Conservation (phyloP, 2,329 filamentous ascomycete genomes). For the Cercospora berteroae region DNA sequence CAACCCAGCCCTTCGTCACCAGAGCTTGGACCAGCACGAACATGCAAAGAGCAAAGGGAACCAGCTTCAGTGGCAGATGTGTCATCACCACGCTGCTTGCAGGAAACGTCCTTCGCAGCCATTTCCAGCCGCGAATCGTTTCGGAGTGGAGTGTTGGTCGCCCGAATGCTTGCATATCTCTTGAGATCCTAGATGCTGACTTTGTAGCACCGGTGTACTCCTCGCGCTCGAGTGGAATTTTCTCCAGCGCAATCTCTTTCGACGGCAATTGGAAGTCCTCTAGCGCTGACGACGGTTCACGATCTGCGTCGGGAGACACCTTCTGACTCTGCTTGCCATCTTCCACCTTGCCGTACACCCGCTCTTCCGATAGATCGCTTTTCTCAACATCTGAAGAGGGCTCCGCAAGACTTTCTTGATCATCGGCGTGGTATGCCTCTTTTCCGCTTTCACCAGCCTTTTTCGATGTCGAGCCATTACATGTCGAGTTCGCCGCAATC, state of each 20-base stretch:
- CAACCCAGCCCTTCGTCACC: conserved; percentile 71
- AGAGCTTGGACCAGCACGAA: conserved; percentile 71
- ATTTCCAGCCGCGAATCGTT: conserved; percentile 44
- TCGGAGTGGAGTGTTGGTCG: background rate
- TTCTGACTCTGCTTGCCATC: background rate
- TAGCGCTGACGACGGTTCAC: background rate
- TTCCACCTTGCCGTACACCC: background rate
- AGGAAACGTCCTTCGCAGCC: conserved; percentile 68
- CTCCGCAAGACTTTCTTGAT: background rate
- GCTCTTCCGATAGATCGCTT: background rate
- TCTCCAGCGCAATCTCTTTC: background rate
- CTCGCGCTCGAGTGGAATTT: too few species aligned
- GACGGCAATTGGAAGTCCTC: background rate
- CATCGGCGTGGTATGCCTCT: background rate
- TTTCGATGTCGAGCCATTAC: background rate
- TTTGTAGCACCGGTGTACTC: background rate
- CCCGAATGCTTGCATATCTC: too few species aligned
- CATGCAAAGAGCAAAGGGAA: conserved; percentile 72
- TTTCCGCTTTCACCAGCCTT: background rate
- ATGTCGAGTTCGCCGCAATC: conserved; percentile 48
- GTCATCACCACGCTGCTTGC: conserved; percentile 64
- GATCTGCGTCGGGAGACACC: background rate
- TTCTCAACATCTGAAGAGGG: background rate
- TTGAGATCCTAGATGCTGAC: too few species aligned
- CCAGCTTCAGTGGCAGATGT: conserved; percentile 64